A percentile compares a stretch with the other conserved stretches of the same genome.
These are phyloP conservation scores for Pholiota conissans DNA, from an alignment of 768 basidiomycete genomes.

Conservation along the genomic window DNA sequence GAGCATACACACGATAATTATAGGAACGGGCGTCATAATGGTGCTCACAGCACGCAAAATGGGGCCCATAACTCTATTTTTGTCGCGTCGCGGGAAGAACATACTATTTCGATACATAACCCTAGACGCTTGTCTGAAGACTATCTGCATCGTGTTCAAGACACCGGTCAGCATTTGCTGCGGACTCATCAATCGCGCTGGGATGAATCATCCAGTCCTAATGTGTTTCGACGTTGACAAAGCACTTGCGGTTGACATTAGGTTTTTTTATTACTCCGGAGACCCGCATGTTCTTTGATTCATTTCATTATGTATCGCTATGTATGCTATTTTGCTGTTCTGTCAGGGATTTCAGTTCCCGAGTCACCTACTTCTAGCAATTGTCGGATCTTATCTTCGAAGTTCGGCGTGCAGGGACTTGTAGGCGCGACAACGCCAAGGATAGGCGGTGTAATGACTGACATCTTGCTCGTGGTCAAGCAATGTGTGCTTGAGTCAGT, in stretches of 20 bases:
- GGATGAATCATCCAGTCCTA: not conserved
- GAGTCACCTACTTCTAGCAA: not conserved
- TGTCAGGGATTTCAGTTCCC: slow-evolving; percentile 2
- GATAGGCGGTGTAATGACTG: not conserved
- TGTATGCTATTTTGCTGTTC: not conserved
- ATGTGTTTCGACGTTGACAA: not conserved
- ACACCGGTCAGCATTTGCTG: not conserved
- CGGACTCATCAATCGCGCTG: not conserved
- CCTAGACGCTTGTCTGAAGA: not conserved
- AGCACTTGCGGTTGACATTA: not conserved
- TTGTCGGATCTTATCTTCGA: slow-evolving; percentile 1
- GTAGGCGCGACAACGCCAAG: not conserved
- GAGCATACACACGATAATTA: not conserved
- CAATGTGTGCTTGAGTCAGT: not conserved
- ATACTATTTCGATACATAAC: not conserved
- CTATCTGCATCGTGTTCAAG: not conserved
- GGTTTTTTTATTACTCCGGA: not conserved
- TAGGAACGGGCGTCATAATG: not conserved
- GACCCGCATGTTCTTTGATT: not conserved
- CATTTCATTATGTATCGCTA: not conserved
- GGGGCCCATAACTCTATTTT: not conserved
- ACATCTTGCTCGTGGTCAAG: not conserved
- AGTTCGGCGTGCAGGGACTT: not conserved
- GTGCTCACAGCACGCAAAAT: not conserved
- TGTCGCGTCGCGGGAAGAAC: slow-evolving; percentile 2